Evolutionary conservation across 2,329 filamentous ascomycete species (phyloP), one percentile per base, ranked within the genome.

Genomic region (Penicillium sumatraense): DNA sequence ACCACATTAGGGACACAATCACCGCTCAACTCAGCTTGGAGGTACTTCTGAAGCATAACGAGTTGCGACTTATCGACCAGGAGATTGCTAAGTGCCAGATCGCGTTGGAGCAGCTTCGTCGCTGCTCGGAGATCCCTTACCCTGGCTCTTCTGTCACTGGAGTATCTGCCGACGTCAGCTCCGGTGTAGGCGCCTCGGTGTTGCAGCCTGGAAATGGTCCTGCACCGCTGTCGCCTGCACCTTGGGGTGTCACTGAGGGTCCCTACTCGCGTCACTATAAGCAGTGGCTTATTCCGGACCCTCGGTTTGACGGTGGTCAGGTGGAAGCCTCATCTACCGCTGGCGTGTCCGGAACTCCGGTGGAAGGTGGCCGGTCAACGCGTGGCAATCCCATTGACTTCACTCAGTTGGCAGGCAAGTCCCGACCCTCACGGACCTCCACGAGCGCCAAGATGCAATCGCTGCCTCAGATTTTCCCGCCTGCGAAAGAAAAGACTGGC

Each of bases 71-170:
- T 64, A 96, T 98, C 73, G 91, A 98, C 71, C 92, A 96, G 76
- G 95, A 98, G 78, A 83, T 98, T 62, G 93, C 91, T 62, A 98
- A 97, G 79, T 97, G 93, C 70, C 93, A 98, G 78, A 81, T 93
- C 61, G 91, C 93, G 10, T 82, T 98, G 64, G 95, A 99, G 77
- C 95, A 98, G 77, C 81, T 99, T 60, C 89, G 95, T 65, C 88
- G 95, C 57, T 97, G 93, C 76, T 88, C 95, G 70, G 81, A 98
- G 63, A 93, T 96, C 65, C 93, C 93, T 4, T 98, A 92, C 72
- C 93, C 93, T 27, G 85, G 87, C 60, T 85, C 85, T 60, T 82
- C 85, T 59, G 84, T 86, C 36, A 47, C 70, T 18, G 73, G 69
- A 16, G 86, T 86, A 8, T 87, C 88, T 23, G 74, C 87, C 63